Evolutionary conservation across 2,329 filamentous ascomycete genomes (phyloP).

Genomic region (Hymenoscyphus fructigenus): DNA sequence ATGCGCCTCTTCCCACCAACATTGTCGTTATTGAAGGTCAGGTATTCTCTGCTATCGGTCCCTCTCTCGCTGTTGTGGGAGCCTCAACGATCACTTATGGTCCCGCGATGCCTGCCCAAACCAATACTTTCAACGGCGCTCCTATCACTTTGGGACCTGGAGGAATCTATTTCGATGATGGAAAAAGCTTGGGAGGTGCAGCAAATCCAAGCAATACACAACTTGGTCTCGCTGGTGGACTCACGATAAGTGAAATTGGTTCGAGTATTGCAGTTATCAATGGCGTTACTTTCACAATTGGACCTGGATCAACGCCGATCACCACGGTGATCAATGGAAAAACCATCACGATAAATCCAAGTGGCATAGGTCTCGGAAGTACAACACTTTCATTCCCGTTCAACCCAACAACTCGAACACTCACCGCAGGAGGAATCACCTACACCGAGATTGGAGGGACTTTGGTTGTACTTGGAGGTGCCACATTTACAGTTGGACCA

Average conservation of each 20-base stretch:
- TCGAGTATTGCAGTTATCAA: constrained; percentile 45
- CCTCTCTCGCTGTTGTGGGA: constrained; percentile 22
- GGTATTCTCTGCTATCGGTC: constrained; percentile 27
- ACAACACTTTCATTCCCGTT: constrained; percentile 27
- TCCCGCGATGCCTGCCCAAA: constrained; percentile 20
- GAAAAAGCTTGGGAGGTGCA: constrained; percentile 25
- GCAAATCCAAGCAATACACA: constrained; percentile 25
- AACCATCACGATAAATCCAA: constrained; percentile 51
- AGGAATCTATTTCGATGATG: constrained; percentile 23
- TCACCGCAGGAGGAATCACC: constrained; percentile 30
- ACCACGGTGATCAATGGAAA: constrained; percentile 51
- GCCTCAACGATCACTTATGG: constrained; percentile 25
- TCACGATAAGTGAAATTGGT: constrained; percentile 32
- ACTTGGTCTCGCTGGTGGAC: constrained; percentile 30
- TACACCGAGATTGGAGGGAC: constrained; percentile 27
- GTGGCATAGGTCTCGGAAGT: constrained; percentile 42
- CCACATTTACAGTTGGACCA: constrained; percentile 29
- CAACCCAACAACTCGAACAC: constrained; percentile 23
- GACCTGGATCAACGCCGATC: constrained; percentile 42
- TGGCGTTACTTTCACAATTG: constrained; percentile 52
- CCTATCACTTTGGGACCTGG: constrained; percentile 28
- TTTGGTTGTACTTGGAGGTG: constrained; percentile 27
- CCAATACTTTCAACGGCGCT: constrained; percentile 27
- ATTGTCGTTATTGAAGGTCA: constrained; percentile 27
- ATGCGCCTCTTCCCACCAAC: constrained; percentile 23